Evolutionary conservation across 805 yeast genomes (phyloP).

Genomic region (Candida ficus): DNA sequence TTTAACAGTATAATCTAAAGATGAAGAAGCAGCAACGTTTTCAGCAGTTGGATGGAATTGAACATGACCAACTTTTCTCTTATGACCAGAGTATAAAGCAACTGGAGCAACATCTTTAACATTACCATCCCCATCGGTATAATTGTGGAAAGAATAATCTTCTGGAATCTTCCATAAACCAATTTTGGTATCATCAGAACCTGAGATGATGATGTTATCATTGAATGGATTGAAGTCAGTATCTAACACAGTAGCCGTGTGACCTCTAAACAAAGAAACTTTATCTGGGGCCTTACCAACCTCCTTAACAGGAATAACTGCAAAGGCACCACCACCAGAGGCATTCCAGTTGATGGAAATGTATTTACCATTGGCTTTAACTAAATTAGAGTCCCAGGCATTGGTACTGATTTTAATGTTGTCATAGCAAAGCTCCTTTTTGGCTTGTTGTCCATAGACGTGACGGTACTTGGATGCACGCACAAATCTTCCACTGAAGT

Average conservation of each 20-base stretch:
- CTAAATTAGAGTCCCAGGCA: constrained; percentile 94
- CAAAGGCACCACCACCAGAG: constrained; percentile 97
- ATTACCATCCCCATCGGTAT: constrained; percentile 48
- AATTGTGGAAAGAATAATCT: constrained; percentile 65
- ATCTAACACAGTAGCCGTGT: constrained; percentile 90
- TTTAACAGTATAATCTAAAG: constrained; percentile 86
- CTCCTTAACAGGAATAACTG: constrained; percentile 81
- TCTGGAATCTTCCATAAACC: constrained; percentile 86
- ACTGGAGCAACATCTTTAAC: constrained; percentile 67
- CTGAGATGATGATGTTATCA: constrained; percentile 65
- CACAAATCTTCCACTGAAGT: constrained; percentile 71
- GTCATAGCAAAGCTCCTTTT: constrained; percentile 42
- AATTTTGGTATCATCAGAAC: constrained; percentile 78
- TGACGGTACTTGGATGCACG: constrained; percentile 97
- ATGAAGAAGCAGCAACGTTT: constrained; percentile 82
- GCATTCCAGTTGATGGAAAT: constrained; percentile 88
- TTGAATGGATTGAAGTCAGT: constrained; percentile 95
- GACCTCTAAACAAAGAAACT: constrained; percentile 92
- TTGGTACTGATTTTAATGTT: constrained; percentile 71
- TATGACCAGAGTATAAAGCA: constrained; percentile 75
- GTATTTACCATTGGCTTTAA: constrained; percentile 82
- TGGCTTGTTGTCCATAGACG: constrained; percentile 84
- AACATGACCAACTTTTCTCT: constrained; percentile 91
- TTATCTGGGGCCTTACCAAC: constrained; percentile 91
- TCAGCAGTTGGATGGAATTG: constrained; percentile 84